Conservation (phyloP, 257 asterid species). For the Solanum ossicruentum region DNA sequence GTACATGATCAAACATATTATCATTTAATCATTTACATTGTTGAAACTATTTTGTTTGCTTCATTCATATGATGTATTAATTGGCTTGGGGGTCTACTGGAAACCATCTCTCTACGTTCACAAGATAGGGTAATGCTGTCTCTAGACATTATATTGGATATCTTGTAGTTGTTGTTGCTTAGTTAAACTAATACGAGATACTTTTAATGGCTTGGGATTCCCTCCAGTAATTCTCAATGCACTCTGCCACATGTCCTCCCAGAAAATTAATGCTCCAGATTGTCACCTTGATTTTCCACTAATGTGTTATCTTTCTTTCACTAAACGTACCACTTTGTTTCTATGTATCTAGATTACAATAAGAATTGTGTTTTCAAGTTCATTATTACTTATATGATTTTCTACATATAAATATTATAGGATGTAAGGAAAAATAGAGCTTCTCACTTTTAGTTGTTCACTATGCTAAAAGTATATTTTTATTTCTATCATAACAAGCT, state of each 20-base stretch:
- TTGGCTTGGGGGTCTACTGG: not conserved
- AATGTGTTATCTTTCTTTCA: not conserved
- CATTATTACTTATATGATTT: not conserved
- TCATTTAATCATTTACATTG: not conserved
- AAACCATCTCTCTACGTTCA: too few relatives aligned
- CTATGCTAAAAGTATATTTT: not conserved
- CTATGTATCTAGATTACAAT: not conserved
- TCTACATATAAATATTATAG: not conserved
- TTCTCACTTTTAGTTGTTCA: not conserved
- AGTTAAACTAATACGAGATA: not conserved
- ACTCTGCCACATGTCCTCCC: not conserved
- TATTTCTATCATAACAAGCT: not conserved
- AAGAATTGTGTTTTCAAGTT: not conserved
- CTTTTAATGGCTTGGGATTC: not conserved
- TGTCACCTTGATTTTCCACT: not conserved
- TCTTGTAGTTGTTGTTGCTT: not conserved
- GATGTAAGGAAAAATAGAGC: not conserved
- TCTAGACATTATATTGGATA: not conserved
- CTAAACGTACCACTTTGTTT: not conserved
- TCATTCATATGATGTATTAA: not conserved
- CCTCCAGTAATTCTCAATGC: not conserved
- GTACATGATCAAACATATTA: not conserved
- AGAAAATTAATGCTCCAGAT: not conserved
- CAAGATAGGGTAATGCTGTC: not conserved
- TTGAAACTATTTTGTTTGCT: not conserved